Conservation (phyloP, 2,329 filamentous ascomycete genomes). For the Pyricularia sp. region DNA sequence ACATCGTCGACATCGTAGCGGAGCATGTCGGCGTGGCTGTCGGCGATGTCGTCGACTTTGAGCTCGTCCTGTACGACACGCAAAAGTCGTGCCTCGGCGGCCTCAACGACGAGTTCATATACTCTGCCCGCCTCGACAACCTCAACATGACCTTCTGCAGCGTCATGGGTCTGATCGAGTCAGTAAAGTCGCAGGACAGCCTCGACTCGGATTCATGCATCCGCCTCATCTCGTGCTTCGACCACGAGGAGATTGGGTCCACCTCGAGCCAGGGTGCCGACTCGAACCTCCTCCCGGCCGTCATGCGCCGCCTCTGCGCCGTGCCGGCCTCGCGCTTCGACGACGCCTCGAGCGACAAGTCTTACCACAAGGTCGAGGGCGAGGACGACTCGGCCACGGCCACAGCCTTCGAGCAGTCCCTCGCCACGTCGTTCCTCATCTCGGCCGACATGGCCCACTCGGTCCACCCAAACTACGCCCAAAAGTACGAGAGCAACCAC, state of each 20-base stretch:
- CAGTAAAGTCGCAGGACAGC: conserved; percentile 47
- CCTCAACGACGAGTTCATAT: conserved; percentile 86
- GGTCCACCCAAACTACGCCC: conserved; percentile 86
- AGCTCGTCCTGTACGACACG: conserved; percentile 92
- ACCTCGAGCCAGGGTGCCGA: conserved; percentile 85
- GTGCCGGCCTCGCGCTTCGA: conserved; percentile 46
- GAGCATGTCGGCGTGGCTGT: conserved; percentile 59
- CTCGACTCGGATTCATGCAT: conserved; percentile 60
- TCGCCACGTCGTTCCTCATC: conserved; percentile 82
- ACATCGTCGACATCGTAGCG: conserved; percentile 74
- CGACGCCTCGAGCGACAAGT: conserved; percentile 41
- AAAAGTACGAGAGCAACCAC: conserved; percentile 85
- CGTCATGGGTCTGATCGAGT: conserved; percentile 72
- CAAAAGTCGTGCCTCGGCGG: conserved; percentile 84
- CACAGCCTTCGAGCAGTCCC: conserved; percentile 86
- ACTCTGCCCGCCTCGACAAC: conserved; percentile 91
- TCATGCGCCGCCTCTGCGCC: conserved; percentile 75
- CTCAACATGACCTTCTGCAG: conserved; percentile 93
- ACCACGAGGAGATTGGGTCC: conserved; percentile 95
- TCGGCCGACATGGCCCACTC: conserved; percentile 97
- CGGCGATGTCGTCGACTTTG: conserved; percentile 76
- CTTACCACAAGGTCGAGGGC: conserved; percentile 44
- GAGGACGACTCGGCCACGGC: conserved; percentile 54
- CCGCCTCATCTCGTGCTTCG: conserved; percentile 86
- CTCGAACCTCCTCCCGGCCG: conserved; percentile 78